Base-by-base conservation (phyloP, 2,329 filamentous ascomycete species). In the Fusarium albidum region DNA sequence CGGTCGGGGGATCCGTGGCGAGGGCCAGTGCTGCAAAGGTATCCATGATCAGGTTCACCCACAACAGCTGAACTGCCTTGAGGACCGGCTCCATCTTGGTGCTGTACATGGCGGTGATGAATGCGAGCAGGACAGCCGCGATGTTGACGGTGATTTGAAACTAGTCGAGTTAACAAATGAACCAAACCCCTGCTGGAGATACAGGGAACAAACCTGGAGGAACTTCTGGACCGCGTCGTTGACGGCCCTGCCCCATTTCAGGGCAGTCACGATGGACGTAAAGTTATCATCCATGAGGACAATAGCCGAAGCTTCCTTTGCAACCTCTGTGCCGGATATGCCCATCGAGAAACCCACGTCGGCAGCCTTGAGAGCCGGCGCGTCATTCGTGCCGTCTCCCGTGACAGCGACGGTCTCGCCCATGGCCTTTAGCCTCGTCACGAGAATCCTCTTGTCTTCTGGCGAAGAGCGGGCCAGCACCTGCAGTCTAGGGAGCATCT, bases 101-200 rank as follows among this genome's bases (percentile, higher is more conserved):
- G 76, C 80, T 15, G 77, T 79, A 55, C 6, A 88, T 82, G 2
- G 86, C 83, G 2, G 85, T 83, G 52, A 88, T 75, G 50, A 88
- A 88, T 1, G 86, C 85, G 9, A 88, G 76, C 6, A 87, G 66
- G 18, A 89, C 86, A 4, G 86, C 86, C 4, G 86, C 88, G 56
- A 89, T 87, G 69, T 88, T 89, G 68, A 88, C 86, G 0, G 87
- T 90, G 58, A 90, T 82, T 73, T 85, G 82, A 66, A 86, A 86
- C 79, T n/a, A n/a, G n/a, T n/a, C n/a, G n/a, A n/a, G n/a, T n/a
- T n/a, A n/a, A n/a, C n/a, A n/a, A n/a, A n/a, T n/a, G n/a, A n/a
- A n/a, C n/a, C n/a, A n/a, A n/a, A n/a, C n/a, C n/a, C n/a, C n/a
- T n/a, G n/a, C n/a, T n/a, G n/a, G n/a, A n/a, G n/a, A n/a, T n/a